These are phyloP conservation scores for Nitzschia putrida DNA, from an alignment of 108 stramenopile species.

Conservation along the genomic window DNA sequence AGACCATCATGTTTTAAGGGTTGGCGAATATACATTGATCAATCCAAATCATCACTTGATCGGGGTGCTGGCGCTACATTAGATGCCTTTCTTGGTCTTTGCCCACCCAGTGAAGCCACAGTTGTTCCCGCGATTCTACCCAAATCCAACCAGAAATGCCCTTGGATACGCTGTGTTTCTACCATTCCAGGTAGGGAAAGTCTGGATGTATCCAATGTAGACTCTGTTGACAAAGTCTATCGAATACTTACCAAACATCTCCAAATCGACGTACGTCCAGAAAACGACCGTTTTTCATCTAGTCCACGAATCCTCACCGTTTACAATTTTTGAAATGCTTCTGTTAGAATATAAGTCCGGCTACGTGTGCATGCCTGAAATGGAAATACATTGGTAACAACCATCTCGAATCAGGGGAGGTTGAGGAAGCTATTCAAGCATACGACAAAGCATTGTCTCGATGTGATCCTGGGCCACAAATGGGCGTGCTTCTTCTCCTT, in stretches of 20 bases:
- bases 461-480: slow-evolving; percentile 28
- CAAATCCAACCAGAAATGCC: slow-evolving; percentile 60
- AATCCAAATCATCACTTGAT: slow-evolving; percentile 66
- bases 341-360: slow-evolving; percentile 39
- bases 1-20: slow-evolving; percentile 13
- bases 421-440: slow-evolving; percentile 58
- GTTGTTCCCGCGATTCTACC: slow-evolving; percentile 59
- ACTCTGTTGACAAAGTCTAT: slow-evolving; percentile 83
- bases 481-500: slow-evolving; percentile 63
- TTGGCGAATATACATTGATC: slow-evolving; percentile 82
- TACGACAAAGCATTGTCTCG: slow-evolving; percentile 66
- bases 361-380: slow-evolving; percentile 71
- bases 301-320: not conserved
- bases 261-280: slow-evolving; percentile 57
- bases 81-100: slow-evolving; percentile 69
- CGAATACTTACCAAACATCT: slow-evolving; percentile 78
- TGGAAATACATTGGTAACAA: slow-evolving; percentile 78
- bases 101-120: slow-evolving; percentile 46
- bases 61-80: slow-evolving; percentile 58
- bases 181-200: slow-evolving; percentile 13
- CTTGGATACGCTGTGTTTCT: slow-evolving; percentile 67
- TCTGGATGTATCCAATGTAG: slow-evolving; percentile 50
- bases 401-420: slow-evolving; percentile 58
- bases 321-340: not conserved
- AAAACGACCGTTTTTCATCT: too few relatives aligned